Evolutionary conservation across 2,329 filamentous ascomycete genomes (phyloP), one percentile per base, ranked within the genome.

Genomic region (Myrmaecium sp.): DNA sequence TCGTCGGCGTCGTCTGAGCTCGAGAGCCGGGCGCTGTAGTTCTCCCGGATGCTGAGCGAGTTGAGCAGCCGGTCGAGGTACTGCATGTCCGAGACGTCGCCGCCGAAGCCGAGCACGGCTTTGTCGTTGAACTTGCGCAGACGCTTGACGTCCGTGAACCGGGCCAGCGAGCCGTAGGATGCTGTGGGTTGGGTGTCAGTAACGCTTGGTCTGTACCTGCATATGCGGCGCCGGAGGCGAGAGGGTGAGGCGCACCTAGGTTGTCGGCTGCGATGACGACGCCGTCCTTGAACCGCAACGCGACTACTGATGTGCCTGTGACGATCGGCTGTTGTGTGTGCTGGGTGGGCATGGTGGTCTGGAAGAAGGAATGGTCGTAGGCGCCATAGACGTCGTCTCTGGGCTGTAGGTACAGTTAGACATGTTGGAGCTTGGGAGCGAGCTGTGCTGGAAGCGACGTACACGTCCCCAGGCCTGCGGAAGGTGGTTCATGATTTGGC

Each of bases 31-130:
- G 25, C 23, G 31, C 66, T 66, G 64, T 98, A 95, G 49, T 82
- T 77, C 64, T 95, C 84, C 52, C 77, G 68, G 54, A 91, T 82
- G 51, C 79, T 73, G 43, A 95, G 76, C 36, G 80, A 77, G 47
- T 69, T 75, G 41, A 98, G 75, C 46, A 93, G 72, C 42, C 89
- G 75, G 68, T 93, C 79, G 40, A 98, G 73, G 63, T 91, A 91
- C 64, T 98, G 89, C 89, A 98, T 95, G 63, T 98, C 89, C 37
- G 81, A 92, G 43, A 98, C 76, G 61, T 98, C 89, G 53, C 89
- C 89, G 52, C 83, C 82, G 59, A 95, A 92, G 44, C 89, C 89
- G 47, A 98, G 66, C 33, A 95, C 69, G 16, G 82, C 74, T 37
- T 74, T 71, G 38, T 74, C 66, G 57, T 83, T 81, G 57, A 95